Evolutionary conservation across 2,329 filamentous ascomycete species (phyloP).

Genomic region (Thielaviopsis punctulata): DNA sequence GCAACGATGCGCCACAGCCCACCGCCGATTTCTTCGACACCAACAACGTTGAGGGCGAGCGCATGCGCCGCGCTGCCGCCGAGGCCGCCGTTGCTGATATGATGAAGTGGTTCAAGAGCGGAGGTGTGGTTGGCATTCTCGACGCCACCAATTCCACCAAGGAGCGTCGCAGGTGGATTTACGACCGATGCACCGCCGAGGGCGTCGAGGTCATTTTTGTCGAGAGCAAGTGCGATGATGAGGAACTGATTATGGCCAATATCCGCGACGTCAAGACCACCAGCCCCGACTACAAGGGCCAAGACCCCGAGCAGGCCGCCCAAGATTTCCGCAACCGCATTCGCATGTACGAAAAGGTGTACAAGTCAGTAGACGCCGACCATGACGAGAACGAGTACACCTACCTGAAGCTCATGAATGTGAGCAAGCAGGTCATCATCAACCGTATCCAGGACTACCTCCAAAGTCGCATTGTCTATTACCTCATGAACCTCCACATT

Average conservation of each 20-base stretch:
- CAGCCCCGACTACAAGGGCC: slow-evolving; percentile 83
- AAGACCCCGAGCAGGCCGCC: slow-evolving; percentile 83
- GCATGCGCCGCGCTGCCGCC: slow-evolving; percentile 70
- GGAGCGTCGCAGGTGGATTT: slow-evolving; percentile 74
- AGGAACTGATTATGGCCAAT: slow-evolving; percentile 94
- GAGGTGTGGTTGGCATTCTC: slow-evolving; percentile 77
- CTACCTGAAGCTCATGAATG: slow-evolving; percentile 94
- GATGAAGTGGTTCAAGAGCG: slow-evolving; percentile 71
- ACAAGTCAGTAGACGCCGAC: slow-evolving; percentile 74
- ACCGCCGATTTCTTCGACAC: slow-evolving; percentile 91
- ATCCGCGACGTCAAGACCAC: slow-evolving; percentile 95
- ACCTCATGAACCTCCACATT: slow-evolving; percentile 96
- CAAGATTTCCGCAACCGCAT: slow-evolving; percentile 88
- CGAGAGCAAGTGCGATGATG: slow-evolving; percentile 91
- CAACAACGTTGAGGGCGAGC: slow-evolving; percentile 77
- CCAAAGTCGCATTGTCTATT: slow-evolving; percentile 91
- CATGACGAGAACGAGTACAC: slow-evolving; percentile 70
- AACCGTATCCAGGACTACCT: slow-evolving; percentile 95
- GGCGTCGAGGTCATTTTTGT: slow-evolving; percentile 87
- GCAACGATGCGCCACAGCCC: slow-evolving; percentile 75
- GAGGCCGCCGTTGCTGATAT: slow-evolving; percentile 88
- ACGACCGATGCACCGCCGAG: slow-evolving; percentile 57
- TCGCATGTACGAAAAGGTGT: slow-evolving; percentile 92
- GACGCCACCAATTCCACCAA: slow-evolving; percentile 97
- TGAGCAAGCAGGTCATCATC: slow-evolving; percentile 92